A percentile compares a stretch with the other conserved stretches of the same genome.
Conservation (phyloP, 1,284 basidiomycete species). For the Xerocomus amazonicus region DNA sequence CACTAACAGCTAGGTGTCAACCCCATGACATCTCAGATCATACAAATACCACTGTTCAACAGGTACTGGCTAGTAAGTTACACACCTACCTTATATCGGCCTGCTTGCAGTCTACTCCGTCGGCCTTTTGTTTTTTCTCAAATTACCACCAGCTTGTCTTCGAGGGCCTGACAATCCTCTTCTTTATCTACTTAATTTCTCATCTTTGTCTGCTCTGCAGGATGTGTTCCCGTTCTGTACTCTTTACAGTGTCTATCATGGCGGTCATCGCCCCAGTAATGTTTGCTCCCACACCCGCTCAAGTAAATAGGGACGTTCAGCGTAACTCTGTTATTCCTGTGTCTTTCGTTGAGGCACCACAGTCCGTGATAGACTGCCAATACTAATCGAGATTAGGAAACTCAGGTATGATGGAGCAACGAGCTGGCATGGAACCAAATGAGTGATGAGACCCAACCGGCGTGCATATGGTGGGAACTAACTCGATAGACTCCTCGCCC, state of each 20-base stretch:
- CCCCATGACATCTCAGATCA: no score
- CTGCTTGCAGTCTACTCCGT: background rate
- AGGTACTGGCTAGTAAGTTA: background rate
- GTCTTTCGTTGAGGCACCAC: no score
- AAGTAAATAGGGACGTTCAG: background rate
- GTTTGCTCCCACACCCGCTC: constrained; percentile 2
- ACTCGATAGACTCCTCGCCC: no score
- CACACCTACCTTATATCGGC: background rate
- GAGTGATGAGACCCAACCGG: no score
- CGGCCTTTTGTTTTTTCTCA: background rate
- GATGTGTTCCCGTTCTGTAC: background rate
- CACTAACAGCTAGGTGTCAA: no score
- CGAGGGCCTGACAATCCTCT: background rate
- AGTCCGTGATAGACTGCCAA: no score
- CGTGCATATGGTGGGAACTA: no score
- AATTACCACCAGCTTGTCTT: background rate
- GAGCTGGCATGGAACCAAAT: no score
- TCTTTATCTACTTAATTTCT: background rate
- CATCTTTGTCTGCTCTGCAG: background rate
- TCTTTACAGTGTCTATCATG: constrained; percentile 4
- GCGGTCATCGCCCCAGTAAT: constrained; percentile 4
- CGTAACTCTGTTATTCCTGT: no score
- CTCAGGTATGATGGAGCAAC: no score
- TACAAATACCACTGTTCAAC: no score
- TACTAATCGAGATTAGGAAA: no score